A percentile compares a stretch with the other conserved stretches of the same genome.
Conservation (phyloP, 352 stramenopile genomes). For the Thalassiosira pacifica region DNA sequence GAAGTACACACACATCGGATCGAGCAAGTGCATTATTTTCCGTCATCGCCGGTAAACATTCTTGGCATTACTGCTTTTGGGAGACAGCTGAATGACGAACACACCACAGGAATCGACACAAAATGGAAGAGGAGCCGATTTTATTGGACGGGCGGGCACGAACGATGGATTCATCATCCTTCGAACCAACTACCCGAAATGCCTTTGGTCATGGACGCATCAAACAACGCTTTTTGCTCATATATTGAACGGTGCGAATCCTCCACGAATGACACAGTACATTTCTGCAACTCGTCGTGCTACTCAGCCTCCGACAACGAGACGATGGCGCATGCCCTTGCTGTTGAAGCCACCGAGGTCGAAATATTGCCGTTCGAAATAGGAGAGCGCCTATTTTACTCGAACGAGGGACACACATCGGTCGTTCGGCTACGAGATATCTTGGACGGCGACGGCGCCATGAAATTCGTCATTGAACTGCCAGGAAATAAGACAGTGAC, state of each 20-base stretch:
- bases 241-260: neutral
- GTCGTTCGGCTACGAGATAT: no score
- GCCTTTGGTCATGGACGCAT: neutral
- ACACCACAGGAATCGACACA: slow-evolving; percentile 4
- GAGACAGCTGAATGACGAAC: neutral
- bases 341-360: no score
- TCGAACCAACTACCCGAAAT: neutral
- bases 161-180: neutral
- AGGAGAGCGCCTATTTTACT: no score
- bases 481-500: no score
- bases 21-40: slow-evolving; percentile 8
- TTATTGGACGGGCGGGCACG: slow-evolving; percentile 6
- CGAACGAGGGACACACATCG: no score
- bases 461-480: no score
- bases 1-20: neutral
- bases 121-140: slow-evolving; percentile 7
- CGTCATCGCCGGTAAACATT: slow-evolving; percentile 7
- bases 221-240: neutral
- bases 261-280: neutral
- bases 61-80: slow-evolving; percentile 16
- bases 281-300: neutral
- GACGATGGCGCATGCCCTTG: no score
- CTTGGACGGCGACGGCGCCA: no score
- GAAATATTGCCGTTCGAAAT: no score
- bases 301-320: no score